phyloP scores from a whole-genome alignment of 2,329 filamentous ascomycete genomes.

The Calonectria multiphialidica region DNA sequence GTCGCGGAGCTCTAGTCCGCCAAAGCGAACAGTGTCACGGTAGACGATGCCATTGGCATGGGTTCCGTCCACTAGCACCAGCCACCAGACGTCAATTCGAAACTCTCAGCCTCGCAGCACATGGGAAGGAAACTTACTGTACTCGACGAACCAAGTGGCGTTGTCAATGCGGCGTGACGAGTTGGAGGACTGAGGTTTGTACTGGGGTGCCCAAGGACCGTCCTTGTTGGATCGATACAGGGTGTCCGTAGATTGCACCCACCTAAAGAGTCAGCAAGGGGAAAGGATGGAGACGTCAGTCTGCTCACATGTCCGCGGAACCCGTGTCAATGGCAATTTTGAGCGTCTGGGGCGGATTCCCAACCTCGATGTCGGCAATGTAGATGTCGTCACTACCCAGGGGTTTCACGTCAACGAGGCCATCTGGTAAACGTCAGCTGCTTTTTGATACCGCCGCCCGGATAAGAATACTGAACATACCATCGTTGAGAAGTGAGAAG shows the following conservation, averaged over 20 bases:
- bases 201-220: conserved; percentile 54
- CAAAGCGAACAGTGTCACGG: conserved; percentile 62
- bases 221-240: conserved; percentile 48
- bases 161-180: conserved; percentile 56
- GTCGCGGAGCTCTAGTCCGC: conserved; percentile 55
- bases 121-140: conserved; percentile 53
- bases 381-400: conserved; percentile 57
- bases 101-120: conserved; percentile 13
- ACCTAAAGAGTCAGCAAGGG: conserved; percentile 51
- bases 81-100: background rate
- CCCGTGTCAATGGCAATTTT: conserved; percentile 66
- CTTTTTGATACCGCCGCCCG: background rate
- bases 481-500: conserved; percentile 46
- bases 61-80: conserved; percentile 55
- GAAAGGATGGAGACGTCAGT: conserved; percentile 48
- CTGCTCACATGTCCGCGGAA: conserved; percentile 72
- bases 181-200: conserved; percentile 58
- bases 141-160: conserved; percentile 62
- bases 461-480: conserved; percentile 31
- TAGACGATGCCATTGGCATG: conserved; percentile 62
- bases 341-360: conserved; percentile 60
- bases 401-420: conserved; percentile 49
- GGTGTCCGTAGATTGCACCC: conserved; percentile 66
- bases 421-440: conserved; percentile 41
- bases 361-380: conserved; percentile 58